Evolutionary conservation across 2,329 filamentous ascomycete species (phyloP).

Genomic region (Apiospora phragmitis): DNA sequence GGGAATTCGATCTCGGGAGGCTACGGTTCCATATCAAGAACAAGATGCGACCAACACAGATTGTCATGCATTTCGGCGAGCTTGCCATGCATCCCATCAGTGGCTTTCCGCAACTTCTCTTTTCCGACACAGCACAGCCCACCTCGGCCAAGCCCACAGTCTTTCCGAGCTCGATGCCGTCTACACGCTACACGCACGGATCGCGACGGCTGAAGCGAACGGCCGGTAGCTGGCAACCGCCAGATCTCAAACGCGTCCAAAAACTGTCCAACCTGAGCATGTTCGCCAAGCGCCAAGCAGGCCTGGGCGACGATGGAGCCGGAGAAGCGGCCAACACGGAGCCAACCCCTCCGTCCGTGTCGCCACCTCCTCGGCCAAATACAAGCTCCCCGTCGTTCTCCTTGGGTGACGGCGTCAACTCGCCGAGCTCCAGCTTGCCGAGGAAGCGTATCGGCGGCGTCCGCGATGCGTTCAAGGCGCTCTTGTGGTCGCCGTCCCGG

Average conservation of each 20-base stretch:
- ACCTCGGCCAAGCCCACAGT: neutral
- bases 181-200: constrained; percentile 12
- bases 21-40: constrained; percentile 4
- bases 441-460: neutral
- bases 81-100: constrained; percentile 13
- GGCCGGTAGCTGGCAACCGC: constrained; percentile 9
- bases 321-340: neutral
- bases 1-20: constrained; percentile 3
- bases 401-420: neutral
- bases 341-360: neutral
- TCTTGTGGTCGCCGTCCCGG: neutral
- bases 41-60: constrained; percentile 12
- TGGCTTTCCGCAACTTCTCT: constrained; percentile 10
- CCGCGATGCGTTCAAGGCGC: neutral
- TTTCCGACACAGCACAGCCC: neutral
- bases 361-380: neutral
- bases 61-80: constrained; percentile 12
- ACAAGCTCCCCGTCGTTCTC: neutral
- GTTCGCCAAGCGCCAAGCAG: neutral
- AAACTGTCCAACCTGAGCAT: constrained; percentile 11
- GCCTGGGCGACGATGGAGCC: neutral
- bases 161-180: neutral
- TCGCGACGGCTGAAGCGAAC: constrained; percentile 10
- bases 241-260: neutral
- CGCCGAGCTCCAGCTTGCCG: neutral